Evolutionary conservation across 257 asterid species (phyloP).

Genomic region (Misopates orontium): DNA sequence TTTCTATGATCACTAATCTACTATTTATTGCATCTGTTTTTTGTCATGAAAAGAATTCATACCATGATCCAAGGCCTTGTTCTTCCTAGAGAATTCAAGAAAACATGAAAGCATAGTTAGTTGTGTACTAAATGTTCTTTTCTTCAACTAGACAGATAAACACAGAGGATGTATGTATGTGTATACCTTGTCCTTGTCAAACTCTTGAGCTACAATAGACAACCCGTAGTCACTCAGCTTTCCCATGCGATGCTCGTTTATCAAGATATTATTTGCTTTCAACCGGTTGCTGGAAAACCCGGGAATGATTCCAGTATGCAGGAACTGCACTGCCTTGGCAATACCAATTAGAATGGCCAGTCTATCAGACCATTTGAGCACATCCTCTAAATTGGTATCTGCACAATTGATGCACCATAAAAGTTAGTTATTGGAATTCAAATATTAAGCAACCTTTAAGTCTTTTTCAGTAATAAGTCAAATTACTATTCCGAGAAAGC

Average conservation of each 20-base stretch:
- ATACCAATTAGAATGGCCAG: constrained; percentile 51
- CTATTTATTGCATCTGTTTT: no score
- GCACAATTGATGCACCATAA: constrained; percentile 19
- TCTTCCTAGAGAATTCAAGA: constrained; percentile 32
- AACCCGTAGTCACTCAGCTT: constrained; percentile 75
- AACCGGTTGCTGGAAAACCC: constrained; percentile 56
- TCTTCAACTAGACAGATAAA: no score
- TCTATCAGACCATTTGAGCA: constrained; percentile 68
- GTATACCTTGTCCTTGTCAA: constrained; percentile 43
- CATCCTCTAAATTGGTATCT: constrained; percentile 53
- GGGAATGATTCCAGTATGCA: constrained; percentile 76
- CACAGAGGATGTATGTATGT: background rate
- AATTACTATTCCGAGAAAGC: no score
- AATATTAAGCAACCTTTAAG: background rate
- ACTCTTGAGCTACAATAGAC: constrained; percentile 55
- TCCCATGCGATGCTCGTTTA: constrained; percentile 56
- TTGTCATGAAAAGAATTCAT: constrained; percentile 19
- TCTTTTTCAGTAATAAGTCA: no score
- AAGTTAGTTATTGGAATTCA: background rate
- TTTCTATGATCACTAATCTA: no score
- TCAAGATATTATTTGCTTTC: constrained; percentile 58
- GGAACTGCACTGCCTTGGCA: constrained; percentile 80
- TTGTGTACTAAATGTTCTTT: background rate
- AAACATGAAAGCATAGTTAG: constrained; percentile 16
- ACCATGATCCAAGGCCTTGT: constrained; percentile 57